Conservation (phyloP, 129 eudicot species). For the Pseudognaphalium luteoalbum region DNA sequence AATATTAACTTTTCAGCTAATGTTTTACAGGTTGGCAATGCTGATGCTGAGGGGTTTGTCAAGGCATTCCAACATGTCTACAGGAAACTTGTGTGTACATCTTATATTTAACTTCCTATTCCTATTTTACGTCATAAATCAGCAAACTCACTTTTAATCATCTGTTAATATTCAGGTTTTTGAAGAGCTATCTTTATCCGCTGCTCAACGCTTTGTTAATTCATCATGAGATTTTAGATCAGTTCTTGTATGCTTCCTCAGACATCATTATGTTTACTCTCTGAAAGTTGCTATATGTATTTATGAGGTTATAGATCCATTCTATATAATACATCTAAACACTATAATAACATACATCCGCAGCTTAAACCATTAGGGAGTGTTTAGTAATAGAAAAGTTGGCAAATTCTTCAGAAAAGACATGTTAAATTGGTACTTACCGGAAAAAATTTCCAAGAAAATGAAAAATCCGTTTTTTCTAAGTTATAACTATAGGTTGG, state of each 20-base stretch:
- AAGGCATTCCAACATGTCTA: conserved; percentile 74
- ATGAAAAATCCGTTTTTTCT: too few relatives aligned
- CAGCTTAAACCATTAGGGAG: too few relatives aligned
- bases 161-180: conserved; percentile 50
- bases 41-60: conserved; percentile 77
- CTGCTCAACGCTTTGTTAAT: conserved; percentile 58
- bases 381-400: too few relatives aligned
- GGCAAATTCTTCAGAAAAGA: too few relatives aligned
- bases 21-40: conserved; percentile 53
- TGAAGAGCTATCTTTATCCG: conserved; percentile 67
- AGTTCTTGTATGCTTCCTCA: conserved; percentile 3
- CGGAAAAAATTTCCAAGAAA: too few relatives aligned
- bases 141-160: neutral
- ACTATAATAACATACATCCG: too few relatives aligned
- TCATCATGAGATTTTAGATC: conserved; percentile 34
- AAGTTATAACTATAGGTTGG: too few relatives aligned
- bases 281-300: conserved; percentile 6
- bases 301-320: conserved; percentile 12
- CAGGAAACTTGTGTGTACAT: conserved; percentile 61
- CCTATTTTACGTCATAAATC: neutral
- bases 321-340: neutral
- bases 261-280: neutral
- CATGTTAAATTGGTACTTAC: too few relatives aligned
- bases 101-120: neutral
- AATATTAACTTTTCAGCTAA: neutral